Evolutionary conservation across 2,329 filamentous ascomycete genomes (phyloP).

Genomic region (Keithomyces neogunnii): DNA sequence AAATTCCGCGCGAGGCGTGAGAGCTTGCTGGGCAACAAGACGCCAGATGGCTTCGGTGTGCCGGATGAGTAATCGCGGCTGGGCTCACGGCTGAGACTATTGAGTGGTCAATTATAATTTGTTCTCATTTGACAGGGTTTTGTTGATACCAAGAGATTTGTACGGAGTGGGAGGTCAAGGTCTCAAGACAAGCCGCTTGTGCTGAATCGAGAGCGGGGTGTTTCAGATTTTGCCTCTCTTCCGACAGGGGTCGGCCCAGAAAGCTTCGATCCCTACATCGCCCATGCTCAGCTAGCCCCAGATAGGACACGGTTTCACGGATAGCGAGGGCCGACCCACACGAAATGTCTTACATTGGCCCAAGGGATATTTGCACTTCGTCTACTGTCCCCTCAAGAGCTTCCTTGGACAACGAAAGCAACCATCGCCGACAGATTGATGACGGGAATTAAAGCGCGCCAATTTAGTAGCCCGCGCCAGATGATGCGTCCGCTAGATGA

Average conservation of each 20-base stretch:
- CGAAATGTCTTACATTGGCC: conserved; percentile 3
- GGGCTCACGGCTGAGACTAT: neutral
- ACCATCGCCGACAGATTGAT: no score
- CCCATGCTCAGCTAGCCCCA: neutral
- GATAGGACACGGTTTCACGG: neutral
- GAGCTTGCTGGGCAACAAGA: no score
- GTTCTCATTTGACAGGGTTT: neutral
- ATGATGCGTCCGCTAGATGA: no score
- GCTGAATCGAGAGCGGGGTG: neutral
- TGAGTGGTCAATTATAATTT: no score
- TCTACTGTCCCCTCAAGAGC: neutral
- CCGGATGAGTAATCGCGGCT: neutral
- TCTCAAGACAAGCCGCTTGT: neutral
- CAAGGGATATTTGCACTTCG: neutral
- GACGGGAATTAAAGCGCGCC: no score
- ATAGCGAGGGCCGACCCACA: neutral
- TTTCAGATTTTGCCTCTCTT: conserved; percentile 4
- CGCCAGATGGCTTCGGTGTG: no score
- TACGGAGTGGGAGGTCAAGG: neutral
- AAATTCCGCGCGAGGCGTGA: no score
- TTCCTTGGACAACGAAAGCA: neutral
- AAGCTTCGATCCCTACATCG: neutral
- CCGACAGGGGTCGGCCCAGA: conserved; percentile 1
- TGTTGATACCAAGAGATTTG: conserved; percentile 1
- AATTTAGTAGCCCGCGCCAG: no score